These are phyloP conservation scores for Gracilaria gracilis DNA, from an alignment of 23 red algal species.

Conservation along the genomic window DNA sequence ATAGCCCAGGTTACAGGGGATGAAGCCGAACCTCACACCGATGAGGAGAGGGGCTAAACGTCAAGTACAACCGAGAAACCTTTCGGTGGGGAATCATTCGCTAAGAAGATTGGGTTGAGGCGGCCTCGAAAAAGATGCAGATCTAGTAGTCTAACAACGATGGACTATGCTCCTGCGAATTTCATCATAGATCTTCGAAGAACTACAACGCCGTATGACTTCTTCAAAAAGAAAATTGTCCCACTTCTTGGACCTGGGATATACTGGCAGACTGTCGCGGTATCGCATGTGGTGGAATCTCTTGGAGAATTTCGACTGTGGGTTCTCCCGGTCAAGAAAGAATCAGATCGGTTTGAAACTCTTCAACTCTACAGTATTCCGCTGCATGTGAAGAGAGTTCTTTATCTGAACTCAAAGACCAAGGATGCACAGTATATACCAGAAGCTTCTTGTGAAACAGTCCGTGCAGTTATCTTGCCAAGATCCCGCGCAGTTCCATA, in stretches of 20 bases:
- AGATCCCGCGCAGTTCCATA: constrained; percentile 36
- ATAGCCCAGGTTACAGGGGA: neutral
- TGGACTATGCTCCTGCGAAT: constrained; percentile 52
- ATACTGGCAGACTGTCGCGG: constrained; percentile 63
- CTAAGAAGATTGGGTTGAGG: constrained; percentile 30
- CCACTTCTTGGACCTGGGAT: constrained; percentile 66
- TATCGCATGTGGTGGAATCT: constrained; percentile 30
- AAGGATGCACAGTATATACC: constrained; percentile 38
- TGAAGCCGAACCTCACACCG: constrained; percentile 6
- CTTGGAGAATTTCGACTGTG: constrained; percentile 72
- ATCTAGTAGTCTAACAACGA: neutral
- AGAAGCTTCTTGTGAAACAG: constrained; percentile 16
- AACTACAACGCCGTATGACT: constrained; percentile 8
- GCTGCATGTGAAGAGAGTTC: constrained; percentile 61
- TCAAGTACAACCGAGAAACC: neutral
- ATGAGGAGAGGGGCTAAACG: neutral
- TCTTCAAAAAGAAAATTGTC: constrained; percentile 41
- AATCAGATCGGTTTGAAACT: constrained; percentile 22
- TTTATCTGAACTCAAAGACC: constrained; percentile 58
- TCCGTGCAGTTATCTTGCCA: constrained; percentile 47
- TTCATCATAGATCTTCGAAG: constrained; percentile 42
- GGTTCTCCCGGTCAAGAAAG: constrained; percentile 68
- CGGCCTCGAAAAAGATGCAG: constrained; percentile 14
- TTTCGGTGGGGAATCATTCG: constrained; percentile 55
- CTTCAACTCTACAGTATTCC: constrained; percentile 60